Percentiles rank a stretch among this genome's conserved stretches.
Evolutionary conservation across 257 asterid species (phyloP).

Genomic region (Penstemon newberryi): DNA sequence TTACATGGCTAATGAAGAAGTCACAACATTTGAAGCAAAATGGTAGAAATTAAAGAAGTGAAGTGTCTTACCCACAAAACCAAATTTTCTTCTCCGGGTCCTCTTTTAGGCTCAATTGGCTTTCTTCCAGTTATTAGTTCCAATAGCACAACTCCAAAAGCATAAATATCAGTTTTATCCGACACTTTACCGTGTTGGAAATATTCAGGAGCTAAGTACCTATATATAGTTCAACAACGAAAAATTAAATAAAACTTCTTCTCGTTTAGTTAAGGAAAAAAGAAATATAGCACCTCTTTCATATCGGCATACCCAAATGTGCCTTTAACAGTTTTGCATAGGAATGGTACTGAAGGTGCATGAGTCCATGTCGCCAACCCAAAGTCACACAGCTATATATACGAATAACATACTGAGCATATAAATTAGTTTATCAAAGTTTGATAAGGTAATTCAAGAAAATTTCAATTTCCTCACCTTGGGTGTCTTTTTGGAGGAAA

Average conservation of each 20-base stretch:
- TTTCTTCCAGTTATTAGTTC: constrained; percentile 84
- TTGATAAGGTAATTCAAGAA: constrained; percentile 13
- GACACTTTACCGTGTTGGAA: constrained; percentile 94
- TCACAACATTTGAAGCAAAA: not conserved
- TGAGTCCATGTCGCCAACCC: constrained; percentile 95
- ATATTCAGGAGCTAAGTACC: constrained; percentile 94
- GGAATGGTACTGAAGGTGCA: constrained; percentile 87
- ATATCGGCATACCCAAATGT: constrained; percentile 76
- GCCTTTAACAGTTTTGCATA: constrained; percentile 92
- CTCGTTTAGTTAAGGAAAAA: not conserved
- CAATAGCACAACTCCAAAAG: constrained; percentile 86
- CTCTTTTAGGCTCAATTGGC: constrained; percentile 79
- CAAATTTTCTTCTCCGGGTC: constrained; percentile 85
- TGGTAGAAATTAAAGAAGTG: constrained; percentile 15
- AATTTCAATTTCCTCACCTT: constrained; percentile 43
- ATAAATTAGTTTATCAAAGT: not conserved
- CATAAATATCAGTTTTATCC: constrained; percentile 87
- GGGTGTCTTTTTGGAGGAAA: constrained; percentile 71
- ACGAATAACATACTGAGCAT: constrained; percentile 26
- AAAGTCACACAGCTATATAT: constrained; percentile 77
- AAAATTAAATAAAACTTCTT: constrained; percentile 9
- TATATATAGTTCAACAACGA: constrained; percentile 24
- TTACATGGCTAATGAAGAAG: too few relatives aligned
- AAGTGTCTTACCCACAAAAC: constrained; percentile 70
- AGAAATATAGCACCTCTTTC: constrained; percentile 5